Evolutionary conservation across 371 early-diverging fungal species (phyloP).

Genomic region (Neoconidiobolus thromboides): DNA sequence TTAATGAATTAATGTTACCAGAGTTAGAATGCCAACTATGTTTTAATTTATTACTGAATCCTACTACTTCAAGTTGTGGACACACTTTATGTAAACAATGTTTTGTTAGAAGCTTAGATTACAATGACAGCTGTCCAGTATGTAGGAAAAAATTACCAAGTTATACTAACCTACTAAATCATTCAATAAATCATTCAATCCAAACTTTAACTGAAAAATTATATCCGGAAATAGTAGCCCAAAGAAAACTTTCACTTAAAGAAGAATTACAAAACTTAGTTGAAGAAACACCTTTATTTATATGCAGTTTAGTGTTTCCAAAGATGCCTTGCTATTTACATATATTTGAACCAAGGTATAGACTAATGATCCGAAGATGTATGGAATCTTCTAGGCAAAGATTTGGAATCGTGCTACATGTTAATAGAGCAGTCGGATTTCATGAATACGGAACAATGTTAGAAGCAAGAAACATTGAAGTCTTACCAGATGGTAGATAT

Average conservation of each 20-base stretch:
- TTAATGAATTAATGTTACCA: conserved; percentile 8
- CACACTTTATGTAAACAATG: conserved; percentile 48
- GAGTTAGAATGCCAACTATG: conserved; percentile 42
- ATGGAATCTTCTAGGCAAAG: conserved; percentile 22
- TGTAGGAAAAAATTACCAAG: conserved; percentile 20
- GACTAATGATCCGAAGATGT: conserved; percentile 32
- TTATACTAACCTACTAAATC: conserved; percentile 13
- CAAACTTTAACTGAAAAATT: not conserved
- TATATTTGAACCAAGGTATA: conserved; percentile 41
- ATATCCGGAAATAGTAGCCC: conserved; percentile 3
- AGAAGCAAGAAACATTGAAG: conserved; percentile 18
- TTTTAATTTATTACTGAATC: conserved; percentile 22
- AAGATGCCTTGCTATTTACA: conserved; percentile 35
- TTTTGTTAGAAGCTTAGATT: conserved; percentile 23
- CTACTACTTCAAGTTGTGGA: conserved; percentile 45
- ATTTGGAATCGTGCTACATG: conserved; percentile 35
- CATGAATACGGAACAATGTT: conserved; percentile 25
- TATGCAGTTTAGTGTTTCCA: conserved; percentile 39
- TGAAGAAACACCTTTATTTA: conserved; percentile 31
- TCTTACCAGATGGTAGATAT: conserved; percentile 21
- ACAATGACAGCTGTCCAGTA: conserved; percentile 18
- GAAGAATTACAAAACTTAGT: conserved; percentile 7
- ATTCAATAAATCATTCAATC: conserved; percentile 7
- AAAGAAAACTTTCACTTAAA: not conserved
- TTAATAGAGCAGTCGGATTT: conserved; percentile 11